phyloP scores from a whole-genome alignment of 176 grass and related monocot genomes.

The Carex kokanica region DNA sequence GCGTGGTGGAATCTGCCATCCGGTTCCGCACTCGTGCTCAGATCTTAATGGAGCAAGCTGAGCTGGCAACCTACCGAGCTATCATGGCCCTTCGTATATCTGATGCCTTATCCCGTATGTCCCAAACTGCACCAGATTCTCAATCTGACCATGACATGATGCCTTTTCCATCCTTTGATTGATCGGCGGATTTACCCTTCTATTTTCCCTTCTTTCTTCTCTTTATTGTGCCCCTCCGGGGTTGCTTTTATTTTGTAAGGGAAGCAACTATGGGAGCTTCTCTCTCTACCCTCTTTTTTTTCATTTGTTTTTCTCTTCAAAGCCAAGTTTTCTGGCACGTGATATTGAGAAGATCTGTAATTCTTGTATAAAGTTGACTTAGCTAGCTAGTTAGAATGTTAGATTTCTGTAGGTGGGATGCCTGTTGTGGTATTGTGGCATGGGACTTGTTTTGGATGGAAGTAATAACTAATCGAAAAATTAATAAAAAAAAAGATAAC shows the following conservation, averaged over 20 bases:
- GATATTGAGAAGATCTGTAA: constrained; percentile 21
- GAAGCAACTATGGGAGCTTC: constrained; percentile 3
- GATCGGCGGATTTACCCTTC: not conserved
- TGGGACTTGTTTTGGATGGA: not conserved
- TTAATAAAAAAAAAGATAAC: not conserved
- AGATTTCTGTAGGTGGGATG: not conserved
- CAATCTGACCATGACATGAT: constrained; percentile 18
- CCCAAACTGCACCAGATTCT: not conserved
- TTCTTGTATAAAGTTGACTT: constrained; percentile 27
- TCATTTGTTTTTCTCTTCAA: not conserved
- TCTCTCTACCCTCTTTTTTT: constrained; percentile 3
- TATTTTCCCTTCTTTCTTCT: not conserved
- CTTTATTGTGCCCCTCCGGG: not conserved
- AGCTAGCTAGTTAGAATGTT: constrained; percentile 24
- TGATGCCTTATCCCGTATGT: constrained; percentile 22
- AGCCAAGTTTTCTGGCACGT: constrained; percentile 10
- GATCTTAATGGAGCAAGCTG: constrained; percentile 26
- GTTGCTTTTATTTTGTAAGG: constrained; percentile 2
- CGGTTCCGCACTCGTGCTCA: constrained; percentile 10
- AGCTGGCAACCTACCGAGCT: constrained; percentile 21
- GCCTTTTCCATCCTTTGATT: constrained; percentile 22
- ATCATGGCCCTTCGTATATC: constrained; percentile 22
- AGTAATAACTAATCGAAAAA: constrained; percentile 17
- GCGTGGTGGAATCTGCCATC: constrained; percentile 33
- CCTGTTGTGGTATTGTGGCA: constrained; percentile 15